phyloP scores from a whole-genome alignment of 441 rosid genomes.

The Breynia disticha region DNA sequence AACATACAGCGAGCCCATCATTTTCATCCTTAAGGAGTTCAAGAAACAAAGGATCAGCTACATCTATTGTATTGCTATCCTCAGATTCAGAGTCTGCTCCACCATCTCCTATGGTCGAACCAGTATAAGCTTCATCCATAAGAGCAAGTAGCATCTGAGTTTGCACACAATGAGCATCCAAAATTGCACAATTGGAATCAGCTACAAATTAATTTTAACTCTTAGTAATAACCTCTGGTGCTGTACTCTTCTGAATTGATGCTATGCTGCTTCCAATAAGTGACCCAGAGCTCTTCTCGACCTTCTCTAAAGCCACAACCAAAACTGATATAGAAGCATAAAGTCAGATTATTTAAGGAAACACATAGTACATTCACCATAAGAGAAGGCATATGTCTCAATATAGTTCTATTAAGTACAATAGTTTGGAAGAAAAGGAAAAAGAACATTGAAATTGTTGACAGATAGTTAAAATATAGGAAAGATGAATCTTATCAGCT shows the following conservation, averaged over 20 bases:
- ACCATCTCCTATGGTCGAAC: conserved; percentile 84
- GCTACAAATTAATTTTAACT: conserved; percentile 13
- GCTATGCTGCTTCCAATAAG: conserved; percentile 88
- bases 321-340: conserved; percentile 41
- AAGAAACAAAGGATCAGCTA: conserved; percentile 79
- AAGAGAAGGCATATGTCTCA: neutral
- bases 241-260: conserved; percentile 83
- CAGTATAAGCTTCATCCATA: conserved; percentile 99
- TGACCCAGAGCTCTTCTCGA: conserved; percentile 77
- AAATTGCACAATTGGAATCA: conserved; percentile 11
- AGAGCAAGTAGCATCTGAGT: conserved; percentile 92
- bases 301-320: conserved; percentile 88
- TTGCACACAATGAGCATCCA: conserved; percentile 18
- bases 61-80: conserved; percentile 70
- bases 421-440: too few species aligned
- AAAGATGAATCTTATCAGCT: too few species aligned
- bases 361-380: conserved; percentile 2
- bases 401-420: too few species aligned
- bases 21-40: conserved; percentile 97
- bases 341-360: neutral
- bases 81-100: conserved; percentile 92
- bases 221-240: conserved; percentile 68
- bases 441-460: too few species aligned
- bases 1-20: conserved; percentile 80
- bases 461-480: too few species aligned